A percentile compares a stretch with the other conserved stretches of the same genome.
phyloP scores from a whole-genome alignment of 73 alveolate species.

The Tetrahymena malaccensis region DNA sequence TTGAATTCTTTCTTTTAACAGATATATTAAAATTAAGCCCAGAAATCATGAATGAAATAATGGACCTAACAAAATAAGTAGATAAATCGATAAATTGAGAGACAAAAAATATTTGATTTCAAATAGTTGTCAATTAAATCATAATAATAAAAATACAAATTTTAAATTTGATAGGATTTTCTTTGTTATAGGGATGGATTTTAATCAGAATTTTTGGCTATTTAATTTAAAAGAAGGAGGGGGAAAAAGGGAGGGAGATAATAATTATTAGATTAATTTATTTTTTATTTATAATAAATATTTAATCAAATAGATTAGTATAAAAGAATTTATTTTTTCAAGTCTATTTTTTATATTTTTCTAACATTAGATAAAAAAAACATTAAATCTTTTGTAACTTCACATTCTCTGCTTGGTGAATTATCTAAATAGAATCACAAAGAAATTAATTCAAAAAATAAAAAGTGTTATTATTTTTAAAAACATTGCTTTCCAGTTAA shows the following conservation, averaged over 20 bases:
- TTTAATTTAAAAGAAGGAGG: not conserved
- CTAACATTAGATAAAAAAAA: too few relatives aligned
- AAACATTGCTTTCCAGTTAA: not conserved
- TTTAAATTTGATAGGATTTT: not conserved
- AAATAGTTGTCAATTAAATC: too few relatives aligned
- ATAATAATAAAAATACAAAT: too few relatives aligned
- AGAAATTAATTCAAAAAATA: not conserved
- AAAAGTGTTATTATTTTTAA: not conserved
- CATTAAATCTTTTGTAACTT: not conserved
- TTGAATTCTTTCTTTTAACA: too few relatives aligned
- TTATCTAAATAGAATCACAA: not conserved
- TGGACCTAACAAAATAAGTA: too few relatives aligned
- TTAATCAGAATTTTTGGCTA: not conserved
- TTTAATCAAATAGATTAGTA: not conserved
- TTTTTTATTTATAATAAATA: too few relatives aligned
- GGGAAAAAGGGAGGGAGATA: not conserved
- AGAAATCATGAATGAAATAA: too few relatives aligned
- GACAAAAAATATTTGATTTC: too few relatives aligned
- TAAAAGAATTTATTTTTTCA: not conserved
- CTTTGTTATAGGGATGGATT: not conserved
- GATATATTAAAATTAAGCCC: too few relatives aligned
- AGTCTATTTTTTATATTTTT: too few relatives aligned
- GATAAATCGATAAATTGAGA: too few relatives aligned
- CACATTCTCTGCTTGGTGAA: not conserved
- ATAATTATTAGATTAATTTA: not conserved